A percentile compares a stretch with the other conserved stretches of the same genome.
Evolutionary conservation across 805 yeast species (phyloP).

Genomic region (Debaryomyces castellii): DNA sequence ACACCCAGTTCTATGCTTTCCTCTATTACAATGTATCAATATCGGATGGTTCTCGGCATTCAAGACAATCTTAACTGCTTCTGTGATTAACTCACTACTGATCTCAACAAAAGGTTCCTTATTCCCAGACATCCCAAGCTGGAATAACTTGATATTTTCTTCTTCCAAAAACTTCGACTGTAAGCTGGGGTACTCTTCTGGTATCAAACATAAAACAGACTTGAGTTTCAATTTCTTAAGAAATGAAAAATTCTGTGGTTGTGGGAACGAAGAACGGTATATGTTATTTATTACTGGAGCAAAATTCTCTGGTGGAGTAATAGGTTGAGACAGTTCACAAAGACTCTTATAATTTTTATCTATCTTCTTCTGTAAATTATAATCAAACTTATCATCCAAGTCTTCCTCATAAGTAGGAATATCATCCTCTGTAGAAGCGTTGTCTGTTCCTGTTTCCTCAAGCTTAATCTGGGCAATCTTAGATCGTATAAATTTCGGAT

Average conservation of each 20-base stretch:
- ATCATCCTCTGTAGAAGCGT: slow-evolving; percentile 27
- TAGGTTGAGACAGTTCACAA: slow-evolving; percentile 13
- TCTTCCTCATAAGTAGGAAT: slow-evolving; percentile 37
- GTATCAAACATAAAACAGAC: slow-evolving; percentile 78
- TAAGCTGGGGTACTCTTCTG: slow-evolving; percentile 87
- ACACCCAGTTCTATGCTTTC: slow-evolving; percentile 97
- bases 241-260: slow-evolving; percentile 76
- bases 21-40: slow-evolving; percentile 91
- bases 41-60: slow-evolving; percentile 90
- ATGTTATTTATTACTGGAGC: slow-evolving; percentile 72
- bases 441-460: slow-evolving; percentile 17
- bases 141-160: slow-evolving; percentile 69
- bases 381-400: slow-evolving; percentile 39
- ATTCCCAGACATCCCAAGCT: slow-evolving; percentile 92
- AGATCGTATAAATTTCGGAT: slow-evolving; percentile 33
- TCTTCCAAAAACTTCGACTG: slow-evolving; percentile 62
- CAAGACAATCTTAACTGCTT: slow-evolving; percentile 76
- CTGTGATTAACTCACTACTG: slow-evolving; percentile 63
- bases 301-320: slow-evolving; percentile 87
- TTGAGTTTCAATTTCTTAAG: slow-evolving; percentile 61
- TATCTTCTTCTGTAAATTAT: slow-evolving; percentile 18
- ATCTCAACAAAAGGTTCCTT: slow-evolving; percentile 90
- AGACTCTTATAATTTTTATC: slow-evolving; percentile 14
- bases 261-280: slow-evolving; percentile 88
- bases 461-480: slow-evolving; percentile 25